Evolutionary conservation across 139 green algal genomes (phyloP).

Genomic region (Microglena sp.): DNA sequence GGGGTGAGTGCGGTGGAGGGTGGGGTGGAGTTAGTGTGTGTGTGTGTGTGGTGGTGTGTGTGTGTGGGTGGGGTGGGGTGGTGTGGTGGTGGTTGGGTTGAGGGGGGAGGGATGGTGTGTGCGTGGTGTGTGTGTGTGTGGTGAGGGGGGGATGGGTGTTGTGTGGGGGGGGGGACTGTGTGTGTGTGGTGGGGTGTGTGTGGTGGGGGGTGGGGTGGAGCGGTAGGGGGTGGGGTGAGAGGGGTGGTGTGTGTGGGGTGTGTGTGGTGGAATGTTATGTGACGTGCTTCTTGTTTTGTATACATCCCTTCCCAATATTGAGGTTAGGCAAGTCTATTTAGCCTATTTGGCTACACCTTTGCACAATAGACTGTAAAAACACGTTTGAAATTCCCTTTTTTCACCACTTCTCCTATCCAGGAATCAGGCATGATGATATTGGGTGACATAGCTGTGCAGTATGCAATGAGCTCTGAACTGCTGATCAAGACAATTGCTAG

Average conservation of each 20-base stretch:
- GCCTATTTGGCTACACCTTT: background rate
- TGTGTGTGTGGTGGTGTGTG: no score
- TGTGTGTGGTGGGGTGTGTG: background rate
- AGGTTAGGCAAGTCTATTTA: background rate
- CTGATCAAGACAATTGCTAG: conserved; percentile 40
- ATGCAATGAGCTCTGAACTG: conserved; percentile 68
- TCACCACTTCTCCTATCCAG: conserved; percentile 20
- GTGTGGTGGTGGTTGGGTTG: background rate
- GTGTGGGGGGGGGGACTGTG: background rate
- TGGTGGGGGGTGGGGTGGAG: background rate
- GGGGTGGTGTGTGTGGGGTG: background rate
- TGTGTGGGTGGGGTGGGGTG: background rate
- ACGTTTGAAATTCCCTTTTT: no score
- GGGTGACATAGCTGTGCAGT: conserved; percentile 70
- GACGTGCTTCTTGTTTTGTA: background rate
- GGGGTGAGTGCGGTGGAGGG: background rate
- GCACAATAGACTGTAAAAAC: no score
- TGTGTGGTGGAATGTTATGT: background rate
- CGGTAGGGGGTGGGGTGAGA: background rate
- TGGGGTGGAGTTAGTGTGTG: background rate
- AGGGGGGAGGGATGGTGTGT: background rate
- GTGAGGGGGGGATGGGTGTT: no score
- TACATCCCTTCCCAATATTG: background rate
- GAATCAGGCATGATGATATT: conserved; percentile 51
- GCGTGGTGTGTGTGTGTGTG: background rate